Evolutionary conservation across 371 early-diverging fungal species (phyloP), one percentile per base, ranked within the genome.

Genomic region (Lichtheimia corymbifera): DNA sequence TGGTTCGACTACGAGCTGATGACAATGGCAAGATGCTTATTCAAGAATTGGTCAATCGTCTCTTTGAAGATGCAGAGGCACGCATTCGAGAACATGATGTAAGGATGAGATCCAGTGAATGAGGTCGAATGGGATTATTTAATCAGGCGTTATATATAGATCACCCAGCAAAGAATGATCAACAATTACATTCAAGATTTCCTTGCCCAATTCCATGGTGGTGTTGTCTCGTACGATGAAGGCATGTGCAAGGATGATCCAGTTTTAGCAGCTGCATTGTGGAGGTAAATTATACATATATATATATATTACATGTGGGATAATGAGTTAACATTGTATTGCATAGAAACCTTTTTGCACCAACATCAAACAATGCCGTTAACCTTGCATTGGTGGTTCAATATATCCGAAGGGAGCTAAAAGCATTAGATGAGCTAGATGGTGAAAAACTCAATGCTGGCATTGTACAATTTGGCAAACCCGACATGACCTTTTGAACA

Each of bases 151-250:
- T 28, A 9, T 44, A 9, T 44, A 62, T 50, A 91, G 82, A 83
- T 93, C 55, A 82, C 79, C 20, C 85, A 87, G 14, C 84, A 86
- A 52, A 76, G 85, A 22, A 84, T 94, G 53, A 85, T 92, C 59
- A 87, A 79, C 24, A 87, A 86, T 51, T 88, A 88, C 56, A 80
- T 93, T 61, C 88, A 89, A 57, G 93, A 94, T 57, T 75, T 95
- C 6, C 74, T 95, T 58, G 87, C 90, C 12, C 87, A 88, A 63
- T 96, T 92, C 73, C 91, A 94, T 61, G 98, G 98, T 55, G 89
- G 91, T 25, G 89, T 92, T 2, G 79, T 96, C 68, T 93, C 97
- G 7, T 93, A 94, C 64, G 97, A 98, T 66, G 97, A 97, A 73
- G 97, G 95, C 28, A 86, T 97, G 77, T 88, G 88, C 64, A 85